Evolutionary conservation across 2,329 filamentous ascomycete species (phyloP).

Genomic region (Sphaerostilbella broomeana): DNA sequence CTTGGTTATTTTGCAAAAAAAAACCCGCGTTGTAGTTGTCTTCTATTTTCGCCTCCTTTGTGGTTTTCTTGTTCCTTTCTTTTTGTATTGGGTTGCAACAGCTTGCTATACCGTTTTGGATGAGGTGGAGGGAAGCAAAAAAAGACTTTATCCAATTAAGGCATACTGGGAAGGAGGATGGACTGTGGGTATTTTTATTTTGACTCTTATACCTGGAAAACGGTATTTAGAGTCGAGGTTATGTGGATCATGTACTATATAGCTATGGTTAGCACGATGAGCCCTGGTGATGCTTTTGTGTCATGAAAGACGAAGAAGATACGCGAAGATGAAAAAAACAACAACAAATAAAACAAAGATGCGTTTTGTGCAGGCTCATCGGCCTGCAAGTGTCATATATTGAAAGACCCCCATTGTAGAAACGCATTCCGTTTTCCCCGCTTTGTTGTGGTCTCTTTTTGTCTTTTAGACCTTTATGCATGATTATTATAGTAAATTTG

Average conservation of each 20-base stretch:
- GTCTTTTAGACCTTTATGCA: too few species aligned
- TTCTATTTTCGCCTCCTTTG: conserved; percentile 3
- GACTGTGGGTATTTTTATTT: conserved; percentile 6
- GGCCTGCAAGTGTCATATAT: conserved; percentile 5
- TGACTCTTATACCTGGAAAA: conserved; percentile 18
- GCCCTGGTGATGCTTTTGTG: conserved; percentile 11
- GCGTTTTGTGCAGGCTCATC: conserved; percentile 5
- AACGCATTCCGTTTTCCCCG: too few species aligned
- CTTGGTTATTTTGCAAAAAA: conserved; percentile 15
- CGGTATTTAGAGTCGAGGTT: conserved; percentile 6
- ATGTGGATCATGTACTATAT: conserved; percentile 15
- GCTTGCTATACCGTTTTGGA: conserved; percentile 2
- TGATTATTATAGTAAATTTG: too few species aligned
- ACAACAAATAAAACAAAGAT: conserved; percentile 10
- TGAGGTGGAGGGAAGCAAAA: conserved; percentile 5
- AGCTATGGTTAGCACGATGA: conserved; percentile 11
- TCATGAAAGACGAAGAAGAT: conserved; percentile 5
- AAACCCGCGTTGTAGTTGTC: conserved; percentile 4
- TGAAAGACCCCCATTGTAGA: too few species aligned
- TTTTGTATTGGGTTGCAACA: conserved; percentile 1
- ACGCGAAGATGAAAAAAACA: conserved; percentile 1
- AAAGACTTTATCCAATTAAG: neutral
- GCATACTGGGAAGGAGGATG: conserved; percentile 3
- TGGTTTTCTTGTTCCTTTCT: conserved; percentile 5
- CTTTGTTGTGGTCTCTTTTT: neutral